These are phyloP conservation scores for Dalechampia spathulata DNA, from an alignment of 441 rosid species.

Conservation along the genomic window DNA sequence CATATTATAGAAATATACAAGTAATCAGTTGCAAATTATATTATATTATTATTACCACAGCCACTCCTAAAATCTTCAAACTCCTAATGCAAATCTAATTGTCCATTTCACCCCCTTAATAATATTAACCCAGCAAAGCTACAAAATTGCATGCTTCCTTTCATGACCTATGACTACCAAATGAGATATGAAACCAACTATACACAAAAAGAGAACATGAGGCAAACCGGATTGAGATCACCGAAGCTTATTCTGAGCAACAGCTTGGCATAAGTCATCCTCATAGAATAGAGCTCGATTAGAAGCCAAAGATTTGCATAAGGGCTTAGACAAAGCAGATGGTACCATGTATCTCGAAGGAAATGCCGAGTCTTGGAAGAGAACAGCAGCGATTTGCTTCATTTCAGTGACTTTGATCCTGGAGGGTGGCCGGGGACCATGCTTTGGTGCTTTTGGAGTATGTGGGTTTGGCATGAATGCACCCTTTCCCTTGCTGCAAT, in stretches of 20 bases:
- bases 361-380: slow-evolving; percentile 76
- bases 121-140: slow-evolving; percentile 30
- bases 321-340: slow-evolving; percentile 65
- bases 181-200: slow-evolving; percentile 30
- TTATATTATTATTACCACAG: slow-evolving; percentile 20
- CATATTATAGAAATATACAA: slow-evolving; percentile 44
- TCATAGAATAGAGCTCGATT: slow-evolving; percentile 82
- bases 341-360: slow-evolving; percentile 73
- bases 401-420: slow-evolving; percentile 61
- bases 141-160: slow-evolving; percentile 62
- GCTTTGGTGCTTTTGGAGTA: slow-evolving; percentile 89
- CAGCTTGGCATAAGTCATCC: slow-evolving; percentile 94
- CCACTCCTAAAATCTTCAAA: slow-evolving; percentile 22
- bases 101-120: slow-evolving; percentile 19
- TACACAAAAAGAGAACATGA: slow-evolving; percentile 23
- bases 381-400: slow-evolving; percentile 85
- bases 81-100: slow-evolving; percentile 21
- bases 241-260: slow-evolving; percentile 87
- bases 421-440: slow-evolving; percentile 80
- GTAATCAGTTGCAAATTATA: slow-evolving; percentile 21
- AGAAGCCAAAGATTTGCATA: slow-evolving; percentile 80
- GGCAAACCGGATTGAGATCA: slow-evolving; percentile 28
- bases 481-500: slow-evolving; percentile 54
- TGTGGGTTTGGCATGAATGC: slow-evolving; percentile 45
- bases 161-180: slow-evolving; percentile 31